phyloP scores from a whole-genome alignment of 2,329 filamentous ascomycete genomes.

The Colletotrichum siamense region DNA sequence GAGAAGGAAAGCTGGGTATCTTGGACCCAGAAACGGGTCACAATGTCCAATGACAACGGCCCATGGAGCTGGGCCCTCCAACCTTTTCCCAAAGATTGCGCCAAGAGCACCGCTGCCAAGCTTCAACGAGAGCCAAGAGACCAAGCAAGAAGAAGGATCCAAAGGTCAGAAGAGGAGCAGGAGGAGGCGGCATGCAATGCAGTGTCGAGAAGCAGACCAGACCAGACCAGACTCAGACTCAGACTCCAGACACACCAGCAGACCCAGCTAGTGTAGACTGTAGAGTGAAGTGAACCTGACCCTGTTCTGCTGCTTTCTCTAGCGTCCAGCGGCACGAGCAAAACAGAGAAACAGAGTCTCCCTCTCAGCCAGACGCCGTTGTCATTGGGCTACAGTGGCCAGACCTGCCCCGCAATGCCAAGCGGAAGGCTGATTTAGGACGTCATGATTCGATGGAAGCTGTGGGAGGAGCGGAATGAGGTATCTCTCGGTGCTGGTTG shows the following conservation, averaged over 20 bases:
- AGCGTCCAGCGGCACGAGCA: not conserved
- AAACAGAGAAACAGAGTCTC: not conserved
- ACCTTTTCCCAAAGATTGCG: conserved; percentile 2
- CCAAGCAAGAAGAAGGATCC: not conserved
- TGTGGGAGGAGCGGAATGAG: not conserved
- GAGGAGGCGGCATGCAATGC: not conserved
- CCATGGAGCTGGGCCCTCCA: not conserved
- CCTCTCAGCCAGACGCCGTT: not conserved
- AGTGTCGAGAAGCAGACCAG: not conserved
- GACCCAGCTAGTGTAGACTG: not conserved
- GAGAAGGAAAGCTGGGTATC: not conserved
- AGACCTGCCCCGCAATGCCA: not conserved
- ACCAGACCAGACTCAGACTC: not conserved
- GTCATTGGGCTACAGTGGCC: not conserved
- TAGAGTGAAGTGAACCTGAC: not conserved
- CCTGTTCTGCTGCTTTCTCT: not conserved
- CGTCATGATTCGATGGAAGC: conserved; percentile 12
- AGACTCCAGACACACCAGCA: not conserved
- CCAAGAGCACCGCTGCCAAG: not conserved
- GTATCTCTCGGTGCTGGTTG: not conserved
- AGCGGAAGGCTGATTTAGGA: conserved; percentile 8
- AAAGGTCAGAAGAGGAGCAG: not conserved
- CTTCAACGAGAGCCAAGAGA: not conserved
- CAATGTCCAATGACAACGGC: not conserved
- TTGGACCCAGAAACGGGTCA: not conserved